Percentiles rank a stretch among this genome's conserved stretches.
Evolutionary conservation across 371 early-diverging fungal genomes (phyloP).

Genomic region (Mucor lusitanicus): DNA sequence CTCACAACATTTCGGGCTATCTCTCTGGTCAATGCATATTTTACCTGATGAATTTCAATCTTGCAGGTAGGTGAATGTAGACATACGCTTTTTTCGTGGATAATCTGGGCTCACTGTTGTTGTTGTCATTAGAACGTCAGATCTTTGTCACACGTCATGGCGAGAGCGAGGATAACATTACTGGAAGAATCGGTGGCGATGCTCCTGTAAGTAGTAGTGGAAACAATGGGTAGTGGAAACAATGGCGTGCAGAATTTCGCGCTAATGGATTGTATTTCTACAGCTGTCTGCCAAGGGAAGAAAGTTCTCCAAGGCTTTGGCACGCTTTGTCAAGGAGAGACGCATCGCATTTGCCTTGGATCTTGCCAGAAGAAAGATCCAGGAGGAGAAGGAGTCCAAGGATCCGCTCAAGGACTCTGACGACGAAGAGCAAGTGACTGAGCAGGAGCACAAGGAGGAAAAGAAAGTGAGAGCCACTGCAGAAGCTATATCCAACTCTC

Average conservation of each 20-base stretch:
- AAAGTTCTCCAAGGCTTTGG: slow-evolving; percentile 66
- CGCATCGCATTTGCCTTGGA: slow-evolving; percentile 44
- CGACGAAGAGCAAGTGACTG: slow-evolving; percentile 18
- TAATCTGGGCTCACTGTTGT: neutral
- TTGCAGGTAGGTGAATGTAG: slow-evolving; percentile 35
- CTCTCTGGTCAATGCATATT: slow-evolving; percentile 83
- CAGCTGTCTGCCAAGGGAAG: slow-evolving; percentile 63
- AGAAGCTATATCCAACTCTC: slow-evolving; percentile 37
- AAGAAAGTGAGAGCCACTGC: slow-evolving; percentile 26
- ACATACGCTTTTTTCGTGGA: neutral
- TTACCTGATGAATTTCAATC: slow-evolving; percentile 81
- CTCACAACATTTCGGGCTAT: slow-evolving; percentile 80
- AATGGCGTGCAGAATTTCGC: neutral
- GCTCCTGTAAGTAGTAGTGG: slow-evolving; percentile 54
- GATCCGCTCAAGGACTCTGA: slow-evolving; percentile 33
- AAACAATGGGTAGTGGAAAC: no score
- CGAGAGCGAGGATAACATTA: slow-evolving; percentile 63
- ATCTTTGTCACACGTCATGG: slow-evolving; percentile 87
- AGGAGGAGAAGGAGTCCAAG: slow-evolving; percentile 33
- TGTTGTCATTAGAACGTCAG: slow-evolving; percentile 53
- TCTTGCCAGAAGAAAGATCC: slow-evolving; percentile 29
- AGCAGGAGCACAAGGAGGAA: slow-evolving; percentile 2
- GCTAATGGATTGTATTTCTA: neutral
- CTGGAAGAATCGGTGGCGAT: slow-evolving; percentile 75
- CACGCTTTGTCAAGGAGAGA: slow-evolving; percentile 60